Conservation (phyloP, 176 grass and related monocot genomes). For the Triticum turgidum region DNA sequence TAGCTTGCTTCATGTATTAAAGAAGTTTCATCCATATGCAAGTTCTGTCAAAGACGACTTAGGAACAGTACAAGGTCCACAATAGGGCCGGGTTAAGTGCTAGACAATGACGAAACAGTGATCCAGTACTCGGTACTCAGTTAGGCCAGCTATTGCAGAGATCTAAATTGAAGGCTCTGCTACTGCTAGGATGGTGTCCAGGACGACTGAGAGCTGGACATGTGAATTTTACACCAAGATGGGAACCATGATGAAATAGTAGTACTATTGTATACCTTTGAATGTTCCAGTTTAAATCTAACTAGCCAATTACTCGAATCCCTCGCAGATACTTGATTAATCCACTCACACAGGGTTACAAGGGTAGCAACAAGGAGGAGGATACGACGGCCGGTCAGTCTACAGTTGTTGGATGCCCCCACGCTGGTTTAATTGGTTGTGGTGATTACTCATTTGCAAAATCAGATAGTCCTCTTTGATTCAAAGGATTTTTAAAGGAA, state of each 20-base stretch:
- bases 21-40: neutral
- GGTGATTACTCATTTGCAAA: no score
- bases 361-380: no score
- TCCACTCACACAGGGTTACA: no score
- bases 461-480: no score
- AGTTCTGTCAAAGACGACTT: neutral
- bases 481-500: no score
- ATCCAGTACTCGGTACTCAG: constrained; percentile 6
- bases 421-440: no score
- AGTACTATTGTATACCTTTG: neutral
- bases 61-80: neutral
- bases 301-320: neutral
- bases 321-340: no score
- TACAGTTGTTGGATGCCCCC: no score
- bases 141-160: constrained; percentile 9
- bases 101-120: neutral
- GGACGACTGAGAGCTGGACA: neutral
- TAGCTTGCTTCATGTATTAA: neutral
- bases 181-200: neutral
- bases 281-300: neutral
- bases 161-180: constrained; percentile 30
- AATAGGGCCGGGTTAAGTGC: neutral
- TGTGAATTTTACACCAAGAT: neutral
- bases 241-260: neutral
- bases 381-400: no score